Evolutionary conservation across 2,329 filamentous ascomycete species (phyloP), one percentile per base, ranked within the genome.

Genomic region (Penicillium sp.): DNA sequence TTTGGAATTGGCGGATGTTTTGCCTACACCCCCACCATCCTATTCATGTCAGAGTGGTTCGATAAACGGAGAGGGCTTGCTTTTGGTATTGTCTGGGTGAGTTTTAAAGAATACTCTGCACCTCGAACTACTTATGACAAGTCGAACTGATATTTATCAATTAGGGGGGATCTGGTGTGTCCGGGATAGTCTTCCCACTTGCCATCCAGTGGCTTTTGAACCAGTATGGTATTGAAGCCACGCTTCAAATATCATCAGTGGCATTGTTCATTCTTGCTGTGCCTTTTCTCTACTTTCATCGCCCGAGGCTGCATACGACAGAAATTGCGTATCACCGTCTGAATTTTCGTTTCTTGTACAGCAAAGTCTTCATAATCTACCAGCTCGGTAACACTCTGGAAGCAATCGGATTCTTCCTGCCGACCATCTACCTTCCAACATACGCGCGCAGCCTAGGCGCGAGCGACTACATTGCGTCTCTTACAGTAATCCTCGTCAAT

Each of bases 41-140:
- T 73, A 26, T 73, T 72, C 46, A 64, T 78, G 37, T 73, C 77
- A 43, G 74, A 78, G 57, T 82, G 60, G 69, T 79, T 77, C 60
- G 68, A 75, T 7, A 61, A 63, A 21, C 63, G 70, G 5, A 72
- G 74, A 57, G 74, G 75, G 1, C 65, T 78, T 19, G 76, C 75
- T 0, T 76, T 73, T 53, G 76, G 76, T 6, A 68, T 72, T 6
- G 70, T 75, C 32, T 75, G 74, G 72, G 70, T 65, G 40, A 55
- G 64, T 52, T 15, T 32, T 12, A 10, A 7, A 35, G 9, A 21
- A 21, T 31, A 15, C 7, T n/a, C 13, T 17, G 2, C 15, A 31
- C 4, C 4, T 6, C 2, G 3, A n/a, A 17, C 40, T 17, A 6
- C 4, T 33, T 7, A 6, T 9, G 28, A 2, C 19, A 17, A 21